Evolutionary conservation across 768 basidiomycete genomes (phyloP).

Genomic region (Pleurotus citrinopileatus): DNA sequence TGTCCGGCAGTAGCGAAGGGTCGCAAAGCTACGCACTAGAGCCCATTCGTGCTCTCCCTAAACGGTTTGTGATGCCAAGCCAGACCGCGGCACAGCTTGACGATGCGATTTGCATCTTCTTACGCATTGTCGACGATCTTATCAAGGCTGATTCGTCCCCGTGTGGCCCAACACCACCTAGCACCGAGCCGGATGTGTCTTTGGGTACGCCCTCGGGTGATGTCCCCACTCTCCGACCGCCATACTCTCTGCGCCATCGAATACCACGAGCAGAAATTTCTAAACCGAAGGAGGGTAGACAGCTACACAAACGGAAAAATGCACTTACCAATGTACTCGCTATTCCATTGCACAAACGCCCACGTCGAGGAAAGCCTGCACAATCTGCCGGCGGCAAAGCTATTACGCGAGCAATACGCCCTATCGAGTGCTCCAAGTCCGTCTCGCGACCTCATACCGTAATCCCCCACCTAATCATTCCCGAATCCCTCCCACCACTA

Average conservation of each 20-base stretch:
- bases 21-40: background rate
- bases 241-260: background rate
- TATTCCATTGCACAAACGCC: background rate
- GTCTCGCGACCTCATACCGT: background rate
- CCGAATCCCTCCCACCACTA: background rate
- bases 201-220: background rate
- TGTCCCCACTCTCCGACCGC: background rate
- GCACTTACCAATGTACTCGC: background rate
- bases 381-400: background rate
- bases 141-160: background rate
- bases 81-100: constrained; percentile 16
- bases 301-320: background rate
- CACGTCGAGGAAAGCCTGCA: background rate
- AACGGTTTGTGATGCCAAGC: constrained; percentile 20
- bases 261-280: too few relatives aligned
- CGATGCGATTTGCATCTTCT: constrained; percentile 12
- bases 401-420: background rate
- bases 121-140: constrained; percentile 10
- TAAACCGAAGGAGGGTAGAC: too few relatives aligned
- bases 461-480: background rate
- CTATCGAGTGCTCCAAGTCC: background rate
- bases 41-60: background rate
- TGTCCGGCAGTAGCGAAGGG: background rate
- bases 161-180: background rate
- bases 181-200: background rate